Percentiles rank a stretch among this genome's conserved stretches.
phyloP scores from a whole-genome alignment of 2,329 filamentous ascomycete genomes.

The Pleurostoma richardsiae region DNA sequence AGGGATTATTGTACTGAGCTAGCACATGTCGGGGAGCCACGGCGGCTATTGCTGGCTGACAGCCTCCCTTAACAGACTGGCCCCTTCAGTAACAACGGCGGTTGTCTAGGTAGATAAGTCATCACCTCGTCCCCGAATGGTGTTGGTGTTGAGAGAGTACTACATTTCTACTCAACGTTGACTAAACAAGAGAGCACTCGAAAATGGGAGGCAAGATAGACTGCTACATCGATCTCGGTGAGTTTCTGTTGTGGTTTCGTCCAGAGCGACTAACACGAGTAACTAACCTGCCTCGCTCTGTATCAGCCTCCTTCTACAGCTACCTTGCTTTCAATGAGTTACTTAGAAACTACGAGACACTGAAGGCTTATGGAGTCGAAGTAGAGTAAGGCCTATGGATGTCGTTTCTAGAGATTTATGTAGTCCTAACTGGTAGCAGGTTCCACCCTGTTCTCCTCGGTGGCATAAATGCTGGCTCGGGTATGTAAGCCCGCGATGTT shows the following conservation, averaged over 20 bases:
- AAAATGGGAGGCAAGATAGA: slow-evolving; percentile 59
- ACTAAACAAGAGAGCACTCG: slow-evolving; percentile 6
- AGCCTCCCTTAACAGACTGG: too few relatives aligned
- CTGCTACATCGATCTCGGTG: slow-evolving; percentile 63
- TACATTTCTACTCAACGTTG: too few relatives aligned
- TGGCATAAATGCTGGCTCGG: slow-evolving; percentile 56
- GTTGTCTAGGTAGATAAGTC: too few relatives aligned
- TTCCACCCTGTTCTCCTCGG: slow-evolving; percentile 69
- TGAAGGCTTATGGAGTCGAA: slow-evolving; percentile 54
- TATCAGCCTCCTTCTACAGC: slow-evolving; percentile 59
- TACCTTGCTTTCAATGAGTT: slow-evolving; percentile 55
- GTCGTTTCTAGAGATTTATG: too few relatives aligned
- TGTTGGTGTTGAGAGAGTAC: too few relatives aligned
- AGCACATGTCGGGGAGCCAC: too few relatives aligned
- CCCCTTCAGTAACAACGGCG: too few relatives aligned
- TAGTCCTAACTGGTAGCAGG: slow-evolving; percentile 27
- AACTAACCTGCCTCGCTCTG: too few relatives aligned
- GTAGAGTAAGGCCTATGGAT: slow-evolving; percentile 51
- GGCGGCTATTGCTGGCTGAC: too few relatives aligned
- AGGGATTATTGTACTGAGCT: too few relatives aligned
- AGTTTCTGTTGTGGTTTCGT: slow-evolving; percentile 12
- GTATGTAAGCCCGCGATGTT: slow-evolving; percentile 26
- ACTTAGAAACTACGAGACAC: slow-evolving; percentile 44
- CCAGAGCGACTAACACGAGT: background rate
- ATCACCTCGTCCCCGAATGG: too few relatives aligned